A percentile compares a stretch with the other conserved stretches of the same genome.
Evolutionary conservation across 441 rosid species (phyloP).

Genomic region (Codiaeum variegatum): DNA sequence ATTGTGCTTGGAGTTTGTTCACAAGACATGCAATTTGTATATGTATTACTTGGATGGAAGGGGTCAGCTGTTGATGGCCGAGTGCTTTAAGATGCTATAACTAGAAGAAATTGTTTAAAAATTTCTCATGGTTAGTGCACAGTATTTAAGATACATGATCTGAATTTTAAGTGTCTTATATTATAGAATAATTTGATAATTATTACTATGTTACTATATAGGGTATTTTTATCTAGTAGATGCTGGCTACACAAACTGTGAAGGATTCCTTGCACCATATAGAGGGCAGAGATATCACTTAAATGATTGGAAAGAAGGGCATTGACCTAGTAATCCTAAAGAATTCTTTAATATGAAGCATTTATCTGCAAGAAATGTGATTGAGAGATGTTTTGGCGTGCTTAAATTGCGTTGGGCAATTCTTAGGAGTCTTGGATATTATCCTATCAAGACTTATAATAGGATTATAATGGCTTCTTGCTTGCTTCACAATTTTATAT

Average conservation of each 20-base stretch:
- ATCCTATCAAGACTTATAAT: background rate
- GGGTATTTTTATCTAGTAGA: background rate
- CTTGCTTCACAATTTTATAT: background rate
- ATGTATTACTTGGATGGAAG: background rate
- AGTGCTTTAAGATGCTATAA: background rate
- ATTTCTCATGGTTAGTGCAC: background rate
- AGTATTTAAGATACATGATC: background rate
- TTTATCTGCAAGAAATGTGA: background rate
- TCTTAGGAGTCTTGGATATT: background rate
- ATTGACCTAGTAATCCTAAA: background rate
- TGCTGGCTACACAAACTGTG: background rate
- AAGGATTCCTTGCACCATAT: background rate
- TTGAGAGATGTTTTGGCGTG: background rate
- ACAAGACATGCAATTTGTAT: background rate
- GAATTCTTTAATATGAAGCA: constrained; percentile 3
- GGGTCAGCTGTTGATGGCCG: background rate
- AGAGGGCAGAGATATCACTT: background rate
- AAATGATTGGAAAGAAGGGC: background rate
- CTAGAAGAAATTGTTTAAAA: background rate
- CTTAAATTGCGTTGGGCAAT: background rate
- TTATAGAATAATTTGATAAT: too few relatives aligned
- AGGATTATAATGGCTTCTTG: background rate
- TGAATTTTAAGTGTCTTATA: background rate
- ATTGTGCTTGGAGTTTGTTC: background rate
- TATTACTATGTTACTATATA: background rate